Evolutionary conservation across 2,329 filamentous ascomycete genomes (phyloP), one percentile per base, ranked within the genome.

Genomic region (Aspergillus piperis): DNA sequence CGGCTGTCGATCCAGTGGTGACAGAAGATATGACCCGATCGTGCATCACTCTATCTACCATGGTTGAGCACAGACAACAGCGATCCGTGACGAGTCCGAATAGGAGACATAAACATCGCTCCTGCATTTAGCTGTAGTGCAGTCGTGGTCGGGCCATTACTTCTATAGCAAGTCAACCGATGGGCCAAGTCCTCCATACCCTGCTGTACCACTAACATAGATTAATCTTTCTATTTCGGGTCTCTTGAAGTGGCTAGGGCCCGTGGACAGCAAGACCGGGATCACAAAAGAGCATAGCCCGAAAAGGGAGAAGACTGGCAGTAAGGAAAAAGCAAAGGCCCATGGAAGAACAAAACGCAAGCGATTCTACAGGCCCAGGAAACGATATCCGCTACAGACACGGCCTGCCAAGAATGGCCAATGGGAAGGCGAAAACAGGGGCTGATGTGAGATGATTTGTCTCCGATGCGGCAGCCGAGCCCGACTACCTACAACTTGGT

Each of bases 71-170:
- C 41, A 47, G 54, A 17, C 25, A 19, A 36, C 39, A 21, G 41
- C 42, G 30, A 49, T 23, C 42, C 23, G 47, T 44, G 41, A 44
- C 17, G 41, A 23, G 41, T 44, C 17, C 19, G 11, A 44, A 44
- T 23, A 21, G 49, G 36, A 56, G 23, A 19, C 27, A 38, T 56
- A 47, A 44, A 55, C 30, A 30, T 27, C 32, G 23, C 41, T 25
- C 52, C 49, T 56, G 38, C 49, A 41, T 39, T 30, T 32, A 17
- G 25, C 8, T 49, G 60, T 62, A 32, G 49, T 42, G 59, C 60
- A 57, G 54, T 32, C 49, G 54, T 49, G 54, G 54, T 49, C 54
- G 41, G 54, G 50, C 54, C 44, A 27, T 27, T 27, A 27, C 25
- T 27, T 48, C 21, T 30, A 13, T 11, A n/a, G 19, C 47, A 48